These are phyloP conservation scores for Macrotyloma uniflorum DNA, from an alignment of 306 rosid species.

Conservation along the genomic window DNA sequence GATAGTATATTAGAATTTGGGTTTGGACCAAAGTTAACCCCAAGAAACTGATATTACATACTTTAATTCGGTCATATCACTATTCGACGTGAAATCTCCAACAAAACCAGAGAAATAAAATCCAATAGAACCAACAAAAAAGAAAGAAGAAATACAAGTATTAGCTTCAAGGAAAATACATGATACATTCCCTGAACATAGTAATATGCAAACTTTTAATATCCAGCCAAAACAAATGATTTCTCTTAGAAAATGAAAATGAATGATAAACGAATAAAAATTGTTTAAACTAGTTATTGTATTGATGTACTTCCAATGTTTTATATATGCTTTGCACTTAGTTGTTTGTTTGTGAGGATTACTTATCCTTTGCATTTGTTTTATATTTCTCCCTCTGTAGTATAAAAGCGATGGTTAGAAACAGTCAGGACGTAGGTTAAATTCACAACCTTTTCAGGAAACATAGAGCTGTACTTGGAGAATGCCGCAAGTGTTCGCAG, in stretches of 20 bases:
- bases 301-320: slow-evolving; percentile 26
- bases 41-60: too few relatives aligned
- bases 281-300: not conserved
- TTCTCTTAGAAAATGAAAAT: not conserved
- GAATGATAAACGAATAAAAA: not conserved
- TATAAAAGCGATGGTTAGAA: slow-evolving; percentile 6
- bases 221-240: slow-evolving; percentile 30
- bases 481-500: slow-evolving; percentile 58
- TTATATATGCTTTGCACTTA: not conserved
- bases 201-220: not conserved
- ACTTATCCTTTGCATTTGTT: not conserved
- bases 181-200: not conserved
- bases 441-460: slow-evolving; percentile 93
- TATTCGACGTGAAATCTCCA: not conserved
- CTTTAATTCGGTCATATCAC: not conserved
- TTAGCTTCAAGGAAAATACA: slow-evolving; percentile 8
- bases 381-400: slow-evolving; percentile 20
- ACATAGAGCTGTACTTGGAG: slow-evolving; percentile 73
- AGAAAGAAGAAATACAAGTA: slow-evolving; percentile 13
- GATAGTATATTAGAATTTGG: not conserved
- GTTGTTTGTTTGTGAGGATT: slow-evolving; percentile 9
- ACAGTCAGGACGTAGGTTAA: slow-evolving; percentile 6
- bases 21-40: not conserved
- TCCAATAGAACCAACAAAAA: slow-evolving; percentile 24
- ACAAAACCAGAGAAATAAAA: too few relatives aligned